Percentiles rank a stretch among this genome's conserved stretches.
phyloP scores from a whole-genome alignment of 2,329 filamentous ascomycete species.

The Penicillium decumbens region DNA sequence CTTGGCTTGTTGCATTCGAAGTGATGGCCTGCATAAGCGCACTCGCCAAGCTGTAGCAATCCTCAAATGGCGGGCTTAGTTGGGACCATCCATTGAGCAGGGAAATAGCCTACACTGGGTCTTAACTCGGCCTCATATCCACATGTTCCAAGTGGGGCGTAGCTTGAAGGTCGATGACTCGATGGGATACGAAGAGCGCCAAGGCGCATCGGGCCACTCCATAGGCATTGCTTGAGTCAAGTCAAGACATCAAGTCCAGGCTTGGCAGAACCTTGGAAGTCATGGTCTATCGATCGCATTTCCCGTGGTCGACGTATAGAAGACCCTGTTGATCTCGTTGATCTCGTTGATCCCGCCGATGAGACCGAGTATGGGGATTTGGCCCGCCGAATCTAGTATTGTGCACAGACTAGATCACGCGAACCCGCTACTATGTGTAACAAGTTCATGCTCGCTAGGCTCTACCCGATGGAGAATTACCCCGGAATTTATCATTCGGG shows the following conservation, averaged over 20 bases:
- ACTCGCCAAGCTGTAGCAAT: conserved; percentile 7
- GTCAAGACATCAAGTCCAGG: conserved; percentile 3
- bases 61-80: not conserved
- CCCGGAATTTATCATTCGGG: conserved; percentile 1
- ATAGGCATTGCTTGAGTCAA: conserved; percentile 16
- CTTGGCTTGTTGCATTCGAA: conserved; percentile 14
- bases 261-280: conserved; percentile 7
- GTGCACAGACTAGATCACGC: not conserved
- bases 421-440: not conserved
- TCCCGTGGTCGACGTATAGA: not conserved
- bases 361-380: not conserved
- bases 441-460: not conserved
- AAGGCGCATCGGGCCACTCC: not conserved
- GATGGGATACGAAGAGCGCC: not conserved
- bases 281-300: conserved; percentile 2
- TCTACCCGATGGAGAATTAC: not conserved
- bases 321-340: not conserved
- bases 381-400: not conserved
- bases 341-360: not conserved
- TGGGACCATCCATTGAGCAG: not conserved
- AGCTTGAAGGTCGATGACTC: not conserved
- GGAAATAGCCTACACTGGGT: not conserved
- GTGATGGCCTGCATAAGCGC: conserved; percentile 21
- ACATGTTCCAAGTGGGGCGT: conserved; percentile 3
- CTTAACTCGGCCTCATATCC: conserved; percentile 3